A percentile compares a stretch with the other conserved stretches of the same genome.
Conservation (phyloP, 176 grass and related monocot species). For the Lolium multiflorum region DNA sequence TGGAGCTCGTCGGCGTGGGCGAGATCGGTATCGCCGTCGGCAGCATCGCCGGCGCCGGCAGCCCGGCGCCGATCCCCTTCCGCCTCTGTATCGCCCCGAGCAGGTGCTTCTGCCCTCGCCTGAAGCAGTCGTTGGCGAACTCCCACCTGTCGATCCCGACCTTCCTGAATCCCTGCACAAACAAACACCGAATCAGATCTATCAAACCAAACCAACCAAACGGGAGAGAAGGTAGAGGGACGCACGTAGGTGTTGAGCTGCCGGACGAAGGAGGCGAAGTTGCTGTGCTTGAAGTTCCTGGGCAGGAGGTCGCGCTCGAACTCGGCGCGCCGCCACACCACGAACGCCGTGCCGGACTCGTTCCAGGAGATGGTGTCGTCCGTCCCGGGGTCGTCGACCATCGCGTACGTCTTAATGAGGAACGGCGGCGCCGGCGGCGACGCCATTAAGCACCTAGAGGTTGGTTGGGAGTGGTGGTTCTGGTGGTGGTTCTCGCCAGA, state of each 20-base stretch:
- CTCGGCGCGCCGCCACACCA: constrained; percentile 69
- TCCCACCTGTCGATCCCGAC: constrained; percentile 81
- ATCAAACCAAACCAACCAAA: not conserved
- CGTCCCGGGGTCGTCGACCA: constrained; percentile 61
- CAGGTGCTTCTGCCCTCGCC: constrained; percentile 68
- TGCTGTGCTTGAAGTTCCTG: constrained; percentile 91
- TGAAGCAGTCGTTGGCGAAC: constrained; percentile 82
- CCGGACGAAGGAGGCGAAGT: constrained; percentile 90
- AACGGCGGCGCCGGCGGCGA: constrained; percentile 63
- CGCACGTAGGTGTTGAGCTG: constrained; percentile 93
- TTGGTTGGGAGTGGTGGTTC: not conserved
- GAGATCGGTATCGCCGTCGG: constrained; percentile 42
- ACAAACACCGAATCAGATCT: constrained; percentile 20
- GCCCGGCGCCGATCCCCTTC: constrained; percentile 40
- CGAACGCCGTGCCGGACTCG: constrained; percentile 61
- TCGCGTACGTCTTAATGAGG: constrained; percentile 73
- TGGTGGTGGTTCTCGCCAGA: not conserved
- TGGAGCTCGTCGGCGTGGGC: constrained; percentile 64
- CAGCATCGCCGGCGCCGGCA: not conserved
- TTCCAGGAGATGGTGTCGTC: constrained; percentile 79
- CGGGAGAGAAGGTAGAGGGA: not conserved
- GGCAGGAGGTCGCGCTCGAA: constrained; percentile 73
- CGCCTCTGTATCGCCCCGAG: constrained; percentile 77
- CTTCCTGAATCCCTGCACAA: constrained; percentile 76
- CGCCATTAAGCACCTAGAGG: constrained; percentile 28